Base-by-base conservation (phyloP, 1,284 basidiomycete species). In the Filobasidium uniguttulatum region DNA sequence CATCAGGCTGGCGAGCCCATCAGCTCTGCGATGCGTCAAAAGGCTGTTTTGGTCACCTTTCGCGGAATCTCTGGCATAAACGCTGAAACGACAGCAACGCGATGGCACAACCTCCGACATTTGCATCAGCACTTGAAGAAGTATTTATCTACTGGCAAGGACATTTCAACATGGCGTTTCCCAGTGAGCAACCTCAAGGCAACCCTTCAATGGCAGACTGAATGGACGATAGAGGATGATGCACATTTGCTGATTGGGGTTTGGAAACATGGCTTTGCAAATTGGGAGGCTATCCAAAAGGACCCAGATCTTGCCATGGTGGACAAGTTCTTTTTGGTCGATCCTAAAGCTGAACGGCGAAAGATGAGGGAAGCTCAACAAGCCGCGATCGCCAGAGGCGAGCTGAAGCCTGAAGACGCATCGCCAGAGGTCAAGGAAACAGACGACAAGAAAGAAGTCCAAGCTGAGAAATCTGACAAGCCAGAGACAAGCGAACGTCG, bases 281-380 rank as follows among this genome's bases (percentile, higher is more conserved):
- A 85, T 58, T 99, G 94, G 94, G 94, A 98, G 64, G 76, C 79
- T 38, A 97, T 98, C 74, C 55, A 61, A 22, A 48, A 83, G 61
- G 94, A 99, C 66, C 69, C 79, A 2, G 78, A 80, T 49, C 79
- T 99, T 3, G 80, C 81, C 3, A 76, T 99, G 17, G 77, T 81
- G 3, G 88, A 84, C 67, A 94, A 93, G 66, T 93, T 98, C 72
- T 98, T 97, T 79, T 76, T 98, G 38, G 94, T 97, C 63, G 91
- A 96, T 61, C 93, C 93, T 69, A 93, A 93, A 69, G 80, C 57
- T 3, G 80, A 46, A 79, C 87, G 72, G 80, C 44, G 29, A 17
- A 34, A 43, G 45, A 26, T 47, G 46, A 43, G 46, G 43, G 36
- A 47, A 38, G 25, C 36, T 30, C 8, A 37, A 43, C 17, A 47